Evolutionary conservation across 1,284 basidiomycete species (phyloP).

Genomic region (Cutaneotrichosporon arboriforme): DNA sequence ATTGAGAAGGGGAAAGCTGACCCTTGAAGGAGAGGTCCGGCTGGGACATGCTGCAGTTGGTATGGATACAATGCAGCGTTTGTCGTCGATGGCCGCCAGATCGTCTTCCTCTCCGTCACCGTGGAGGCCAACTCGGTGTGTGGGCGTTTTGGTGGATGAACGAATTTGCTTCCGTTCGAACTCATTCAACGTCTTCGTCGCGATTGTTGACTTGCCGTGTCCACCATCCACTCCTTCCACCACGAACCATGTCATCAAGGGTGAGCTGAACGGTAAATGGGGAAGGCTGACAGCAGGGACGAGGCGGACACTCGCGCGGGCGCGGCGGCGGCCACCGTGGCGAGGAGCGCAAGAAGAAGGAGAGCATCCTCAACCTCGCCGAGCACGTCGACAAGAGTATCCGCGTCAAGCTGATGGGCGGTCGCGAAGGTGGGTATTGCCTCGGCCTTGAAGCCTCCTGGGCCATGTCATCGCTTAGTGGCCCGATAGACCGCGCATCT

Average conservation of each 20-base stretch:
- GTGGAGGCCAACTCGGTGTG: background rate
- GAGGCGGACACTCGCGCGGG: slow-evolving; percentile 28
- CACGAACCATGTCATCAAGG: slow-evolving; percentile 21
- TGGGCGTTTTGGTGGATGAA: background rate
- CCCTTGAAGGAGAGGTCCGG: slow-evolving; percentile 38
- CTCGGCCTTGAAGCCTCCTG: too few species aligned
- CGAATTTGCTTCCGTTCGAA: slow-evolving; percentile 3
- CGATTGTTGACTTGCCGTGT: background rate
- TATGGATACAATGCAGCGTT: too few species aligned
- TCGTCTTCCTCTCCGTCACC: background rate
- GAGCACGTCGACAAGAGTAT: slow-evolving; percentile 91
- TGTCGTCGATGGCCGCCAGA: background rate
- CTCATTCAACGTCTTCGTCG: background rate
- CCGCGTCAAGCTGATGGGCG: slow-evolving; percentile 93
- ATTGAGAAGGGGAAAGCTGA: slow-evolving; percentile 10
- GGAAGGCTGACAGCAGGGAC: slow-evolving; percentile 11
- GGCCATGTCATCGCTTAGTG: too few species aligned
- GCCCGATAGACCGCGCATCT: too few species aligned
- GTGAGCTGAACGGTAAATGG: background rate
- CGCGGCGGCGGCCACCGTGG: slow-evolving; percentile 32
- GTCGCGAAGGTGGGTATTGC: slow-evolving; percentile 79
- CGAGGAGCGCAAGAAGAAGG: slow-evolving; percentile 78
- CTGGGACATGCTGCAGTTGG: slow-evolving; percentile 3
- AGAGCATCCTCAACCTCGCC: slow-evolving; percentile 90
- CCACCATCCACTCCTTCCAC: background rate